Base-by-base conservation (phyloP, 805 yeast genomes). In the Candida saitoana region DNA sequence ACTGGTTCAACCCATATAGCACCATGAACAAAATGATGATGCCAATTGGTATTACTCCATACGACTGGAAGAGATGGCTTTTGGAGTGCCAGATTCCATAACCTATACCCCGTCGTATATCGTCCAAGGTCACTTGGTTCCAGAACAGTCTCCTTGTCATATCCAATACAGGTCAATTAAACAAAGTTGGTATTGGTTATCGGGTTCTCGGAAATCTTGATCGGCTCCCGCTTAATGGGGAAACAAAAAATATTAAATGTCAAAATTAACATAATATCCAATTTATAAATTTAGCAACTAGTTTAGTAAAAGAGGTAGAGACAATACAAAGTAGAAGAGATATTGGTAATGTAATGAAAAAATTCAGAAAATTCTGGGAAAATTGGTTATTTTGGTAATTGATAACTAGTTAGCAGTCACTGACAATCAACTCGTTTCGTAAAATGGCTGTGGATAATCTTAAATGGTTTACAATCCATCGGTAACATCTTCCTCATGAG, bases 1-100 rank as follows among this genome's bases (percentile, higher is more conserved):
- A 59, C 44, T 62, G 57, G 51, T 81, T 73, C 36, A 79, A 59
- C 0, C 82, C 85, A 47, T 80, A 82, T 18, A 81, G 59, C 4
- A 73, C 56, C 40, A 63, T 47, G 35, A 80, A 59, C 16, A 74
- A 57, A 2, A 74, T 36, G 9, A 78, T 42, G 16, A 74, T 60
- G 1, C 84, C 84, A 5, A 69, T 38, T 0, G 82, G 77, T 1
- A 78, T 67, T 9, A 73, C 48, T 8, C 76, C 47, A 53, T 73
- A 78, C 15, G 74, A 67, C 37, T 69, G 63, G 12, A 73, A 44
- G 1, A 76, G 39, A 45, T 71, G 74, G 3, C 18, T 24, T 35
- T 46, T 45, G 30, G 68, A 63, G 43, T 60, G 58, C 58, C 61
- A 65, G 2, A 68, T 6, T 2, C 72, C 73, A 39, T 53, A 51